Evolutionary conservation across 768 basidiomycete genomes (phyloP), one percentile per base, ranked within the genome.

Genomic region (Grammothele lineata): DNA sequence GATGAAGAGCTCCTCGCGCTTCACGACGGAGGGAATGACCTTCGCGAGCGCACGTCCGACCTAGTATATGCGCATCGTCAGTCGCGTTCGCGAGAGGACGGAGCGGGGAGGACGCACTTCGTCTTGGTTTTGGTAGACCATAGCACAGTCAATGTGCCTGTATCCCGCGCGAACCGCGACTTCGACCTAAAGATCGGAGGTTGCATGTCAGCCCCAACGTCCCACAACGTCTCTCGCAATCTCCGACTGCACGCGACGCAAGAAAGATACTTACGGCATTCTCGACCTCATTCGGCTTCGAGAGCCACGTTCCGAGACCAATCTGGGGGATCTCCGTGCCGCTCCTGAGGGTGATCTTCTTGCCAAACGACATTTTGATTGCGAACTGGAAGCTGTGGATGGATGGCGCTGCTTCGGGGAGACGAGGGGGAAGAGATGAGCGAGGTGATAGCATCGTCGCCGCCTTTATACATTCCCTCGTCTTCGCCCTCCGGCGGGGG

Each of bases 271-370:
- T 32, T 61, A 87, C 86, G 36, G 85, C 82, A 27, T 72, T 70
- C 66, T 85, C 83, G 49, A 91, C 90, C 61, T 92, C 85, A 22
- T 80, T 71, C 8, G 83, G 82, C 59, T 83, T 71, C 6, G 87
- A 83, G 46, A 83, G 71, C 87, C 87, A 92, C 15, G 88, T 90
- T 5, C 90, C 91, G 30, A 91, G 73, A 33, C 91, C 91, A 56
- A 92, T 80, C 64, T 84, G 81, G 26, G 87, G 88, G 54, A 92
- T 71, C 41, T 65, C 55, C 33, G 70, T 68, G 2, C 82, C 81
- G 44, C 67, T 71, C 56, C 67, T 66, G 51, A 81, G 69, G 14
- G 64, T 56, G 51, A 76, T 11, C 9, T 48, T 40, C 48, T 70
- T 71, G 35, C 57, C 57, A 47, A 70, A 54, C 5, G 77, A 75